Conservation (phyloP, 1,284 basidiomycete species). For the Pseudomicrostroma phylloplanum region DNA sequence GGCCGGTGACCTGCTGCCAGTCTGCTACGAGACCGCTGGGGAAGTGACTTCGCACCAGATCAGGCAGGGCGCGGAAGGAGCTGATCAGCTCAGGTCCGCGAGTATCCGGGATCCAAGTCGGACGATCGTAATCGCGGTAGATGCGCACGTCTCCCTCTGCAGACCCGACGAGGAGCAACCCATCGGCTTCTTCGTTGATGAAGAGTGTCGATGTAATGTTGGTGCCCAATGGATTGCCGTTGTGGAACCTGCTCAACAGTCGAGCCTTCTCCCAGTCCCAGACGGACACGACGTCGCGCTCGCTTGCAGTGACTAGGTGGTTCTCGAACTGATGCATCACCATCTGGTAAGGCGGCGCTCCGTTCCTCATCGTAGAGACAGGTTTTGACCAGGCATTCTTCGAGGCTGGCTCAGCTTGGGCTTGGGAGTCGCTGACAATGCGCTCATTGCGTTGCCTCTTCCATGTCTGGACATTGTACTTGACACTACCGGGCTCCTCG, state of each 20-base stretch:
- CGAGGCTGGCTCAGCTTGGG: slow-evolving; percentile 57
- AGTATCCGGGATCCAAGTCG: slow-evolving; percentile 21
- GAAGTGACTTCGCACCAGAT: slow-evolving; percentile 64
- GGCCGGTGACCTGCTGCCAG: slow-evolving; percentile 86
- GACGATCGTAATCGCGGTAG: slow-evolving; percentile 72
- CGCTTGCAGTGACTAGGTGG: slow-evolving; percentile 78
- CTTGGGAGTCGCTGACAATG: slow-evolving; percentile 64
- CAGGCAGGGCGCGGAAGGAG: slow-evolving; percentile 81
- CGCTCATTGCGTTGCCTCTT: slow-evolving; percentile 82
- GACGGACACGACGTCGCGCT: slow-evolving; percentile 79
- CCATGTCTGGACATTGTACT: slow-evolving; percentile 95
- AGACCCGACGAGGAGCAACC: slow-evolving; percentile 79
- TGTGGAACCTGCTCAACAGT: slow-evolving; percentile 75
- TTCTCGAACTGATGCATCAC: slow-evolving; percentile 87
- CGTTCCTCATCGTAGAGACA: slow-evolving; percentile 67
- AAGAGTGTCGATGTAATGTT: slow-evolving; percentile 84
- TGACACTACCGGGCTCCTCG: slow-evolving; percentile 86
- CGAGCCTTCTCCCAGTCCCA: slow-evolving; percentile 87
- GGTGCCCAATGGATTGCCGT: slow-evolving; percentile 75
- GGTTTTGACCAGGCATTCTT: slow-evolving; percentile 70
- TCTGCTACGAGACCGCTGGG: slow-evolving; percentile 80
- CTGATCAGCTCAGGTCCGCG: slow-evolving; percentile 72
- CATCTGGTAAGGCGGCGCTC: slow-evolving; percentile 55
- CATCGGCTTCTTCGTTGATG: slow-evolving; percentile 91
- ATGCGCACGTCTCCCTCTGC: slow-evolving; percentile 82